Percentiles rank a stretch among this genome's conserved stretches.
phyloP scores from a whole-genome alignment of 192 early-diverging fungal genomes.

The Backusella australiensis region DNA sequence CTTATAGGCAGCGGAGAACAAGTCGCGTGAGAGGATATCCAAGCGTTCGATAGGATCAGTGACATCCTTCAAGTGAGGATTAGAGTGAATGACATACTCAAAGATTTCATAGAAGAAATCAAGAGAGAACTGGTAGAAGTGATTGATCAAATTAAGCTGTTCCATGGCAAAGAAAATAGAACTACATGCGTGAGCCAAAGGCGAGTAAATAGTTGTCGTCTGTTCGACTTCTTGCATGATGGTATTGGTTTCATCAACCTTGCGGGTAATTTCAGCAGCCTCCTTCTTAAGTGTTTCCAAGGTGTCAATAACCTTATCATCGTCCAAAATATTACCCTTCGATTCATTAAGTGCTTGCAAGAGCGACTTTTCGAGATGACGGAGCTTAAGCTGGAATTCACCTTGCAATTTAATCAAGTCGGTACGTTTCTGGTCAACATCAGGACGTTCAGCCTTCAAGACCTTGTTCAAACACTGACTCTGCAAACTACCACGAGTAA shows the following conservation, averaged over 20 bases:
- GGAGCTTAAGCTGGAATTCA: conserved; percentile 91
- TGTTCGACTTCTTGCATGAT: conserved; percentile 95
- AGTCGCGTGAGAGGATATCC: conserved; percentile 69
- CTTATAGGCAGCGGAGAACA: conserved; percentile 81
- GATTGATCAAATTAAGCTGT: conserved; percentile 81
- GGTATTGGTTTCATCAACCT: conserved; percentile 91
- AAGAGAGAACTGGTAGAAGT: conserved; percentile 99
- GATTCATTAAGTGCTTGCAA: conserved; percentile 92
- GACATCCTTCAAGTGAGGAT: conserved; percentile 63
- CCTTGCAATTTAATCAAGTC: conserved; percentile 95
- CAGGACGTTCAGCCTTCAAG: conserved; percentile 92
- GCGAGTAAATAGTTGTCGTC: conserved; percentile 87
- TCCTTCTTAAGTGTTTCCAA: conserved; percentile 96
- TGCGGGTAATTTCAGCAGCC: conserved; percentile 89
- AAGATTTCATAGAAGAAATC: conserved; percentile 96
- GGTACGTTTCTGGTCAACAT: conserved; percentile 90
- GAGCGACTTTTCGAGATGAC: conserved; percentile 91
- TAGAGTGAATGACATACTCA: conserved; percentile 74
- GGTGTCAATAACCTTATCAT: conserved; percentile 91
- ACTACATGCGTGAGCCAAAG: conserved; percentile 87
- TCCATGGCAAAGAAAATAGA: conserved; percentile 98
- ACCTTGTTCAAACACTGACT: conserved; percentile 97
- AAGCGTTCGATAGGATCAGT: conserved; percentile 72
- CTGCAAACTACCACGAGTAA: conserved; percentile 93
- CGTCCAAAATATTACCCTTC: conserved; percentile 97